Percentiles rank a stretch among this genome's conserved stretches.
Evolutionary conservation across 108 stramenopile species (phyloP).

Genomic region (Heterococcus sp.): DNA sequence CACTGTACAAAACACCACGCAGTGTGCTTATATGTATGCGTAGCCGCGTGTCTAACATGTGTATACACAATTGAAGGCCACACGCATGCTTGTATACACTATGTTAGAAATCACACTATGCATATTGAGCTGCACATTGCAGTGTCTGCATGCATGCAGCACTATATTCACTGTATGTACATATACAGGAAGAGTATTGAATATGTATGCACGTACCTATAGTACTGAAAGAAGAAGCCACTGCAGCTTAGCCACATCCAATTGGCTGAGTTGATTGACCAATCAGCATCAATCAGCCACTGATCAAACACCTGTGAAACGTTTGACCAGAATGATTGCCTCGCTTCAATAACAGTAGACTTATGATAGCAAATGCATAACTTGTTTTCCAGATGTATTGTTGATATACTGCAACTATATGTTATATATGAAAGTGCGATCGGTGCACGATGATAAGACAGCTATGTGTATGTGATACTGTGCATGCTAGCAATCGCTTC

Average conservation of each 20-base stretch:
- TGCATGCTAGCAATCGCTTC: too few relatives aligned
- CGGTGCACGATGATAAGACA: too few relatives aligned
- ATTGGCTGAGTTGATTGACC: constrained; percentile 87
- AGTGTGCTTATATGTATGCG: too few relatives aligned
- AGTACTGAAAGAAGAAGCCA: constrained; percentile 54
- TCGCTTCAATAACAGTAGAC: too few relatives aligned
- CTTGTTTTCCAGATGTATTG: too few relatives aligned
- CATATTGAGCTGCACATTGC: neutral
- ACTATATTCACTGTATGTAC: neutral
- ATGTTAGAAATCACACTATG: neutral
- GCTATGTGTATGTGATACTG: too few relatives aligned
- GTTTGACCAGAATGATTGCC: too few relatives aligned
- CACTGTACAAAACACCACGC: too few relatives aligned
- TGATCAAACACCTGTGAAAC: constrained; percentile 45
- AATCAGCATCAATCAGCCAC: constrained; percentile 87
- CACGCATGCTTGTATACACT: neutral
- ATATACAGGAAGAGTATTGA: neutral
- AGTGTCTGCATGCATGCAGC: neutral
- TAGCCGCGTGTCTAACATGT: too few relatives aligned
- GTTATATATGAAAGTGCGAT: too few relatives aligned
- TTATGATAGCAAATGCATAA: too few relatives aligned
- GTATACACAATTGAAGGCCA: constrained; percentile 56
- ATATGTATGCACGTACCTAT: constrained; percentile 1
- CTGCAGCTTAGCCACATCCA: constrained; percentile 89
- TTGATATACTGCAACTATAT: too few relatives aligned